These are phyloP conservation scores for Colletotrichum brevisporum DNA, from an alignment of 2,329 filamentous ascomycete genomes.

Conservation along the genomic window DNA sequence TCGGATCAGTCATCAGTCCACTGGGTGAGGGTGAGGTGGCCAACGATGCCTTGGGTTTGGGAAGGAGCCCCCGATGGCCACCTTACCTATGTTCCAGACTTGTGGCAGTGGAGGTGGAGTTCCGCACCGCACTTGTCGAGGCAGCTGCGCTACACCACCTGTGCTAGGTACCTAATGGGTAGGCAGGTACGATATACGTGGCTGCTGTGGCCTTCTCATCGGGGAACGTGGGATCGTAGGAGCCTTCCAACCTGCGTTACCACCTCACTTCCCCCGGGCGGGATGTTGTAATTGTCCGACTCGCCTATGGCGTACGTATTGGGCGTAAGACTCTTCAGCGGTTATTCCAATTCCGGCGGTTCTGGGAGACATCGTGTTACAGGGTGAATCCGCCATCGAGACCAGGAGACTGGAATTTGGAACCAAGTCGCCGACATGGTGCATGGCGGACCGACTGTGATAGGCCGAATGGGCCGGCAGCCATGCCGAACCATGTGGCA, in stretches of 20 bases:
- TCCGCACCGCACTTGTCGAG: background rate
- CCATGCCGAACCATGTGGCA: constrained; percentile 32
- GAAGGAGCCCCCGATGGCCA: constrained; percentile 3
- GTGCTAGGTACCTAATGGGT: too few relatives aligned
- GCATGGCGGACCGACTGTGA: background rate
- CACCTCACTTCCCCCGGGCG: background rate
- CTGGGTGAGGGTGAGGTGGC: too few relatives aligned
- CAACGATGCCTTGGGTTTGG: background rate
- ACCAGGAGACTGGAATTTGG: background rate
- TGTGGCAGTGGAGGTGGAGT: constrained; percentile 12
- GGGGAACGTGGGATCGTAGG: constrained; percentile 3
- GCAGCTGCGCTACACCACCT: background rate
- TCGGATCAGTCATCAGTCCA: too few relatives aligned
- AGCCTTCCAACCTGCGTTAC: background rate
- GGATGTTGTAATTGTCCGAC: background rate
- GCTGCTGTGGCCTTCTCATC: background rate
- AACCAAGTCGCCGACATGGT: background rate
- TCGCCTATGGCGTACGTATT: background rate
- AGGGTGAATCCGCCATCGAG: background rate
- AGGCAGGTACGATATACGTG: background rate
- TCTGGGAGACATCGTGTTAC: constrained; percentile 23
- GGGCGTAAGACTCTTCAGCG: constrained; percentile 1
- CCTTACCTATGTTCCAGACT: constrained; percentile 21
- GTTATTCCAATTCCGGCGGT: constrained; percentile 35
- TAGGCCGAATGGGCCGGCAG: background rate